Evolutionary conservation across 345 rosid species (phyloP).

Genomic region (Odontarrhena argentea): DNA sequence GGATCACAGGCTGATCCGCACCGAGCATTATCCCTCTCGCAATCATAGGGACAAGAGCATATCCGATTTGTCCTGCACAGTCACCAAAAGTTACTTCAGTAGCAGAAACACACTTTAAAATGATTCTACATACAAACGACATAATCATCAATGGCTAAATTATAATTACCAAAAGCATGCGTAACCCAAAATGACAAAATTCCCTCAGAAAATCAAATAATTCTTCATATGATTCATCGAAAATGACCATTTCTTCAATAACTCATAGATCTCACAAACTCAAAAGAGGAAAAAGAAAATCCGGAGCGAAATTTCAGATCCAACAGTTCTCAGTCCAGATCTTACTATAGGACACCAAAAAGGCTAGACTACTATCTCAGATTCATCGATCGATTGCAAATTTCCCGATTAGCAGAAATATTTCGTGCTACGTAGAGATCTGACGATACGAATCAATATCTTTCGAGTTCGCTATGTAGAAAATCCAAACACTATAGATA

Average conservation of each 20-base stretch:
- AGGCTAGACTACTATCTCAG: background rate
- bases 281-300: background rate
- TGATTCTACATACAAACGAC: background rate
- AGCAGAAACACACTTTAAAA: background rate
- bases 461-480: background rate
- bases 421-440: slow-evolving; percentile 15
- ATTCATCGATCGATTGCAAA: slow-evolving; percentile 2
- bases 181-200: background rate
- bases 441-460: slow-evolving; percentile 10
- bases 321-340: background rate
- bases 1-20: slow-evolving; percentile 94
- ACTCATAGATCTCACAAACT: slow-evolving; percentile 4
- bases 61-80: slow-evolving; percentile 91
- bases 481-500: background rate
- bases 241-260: background rate
- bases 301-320: slow-evolving; percentile 2
- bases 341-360: background rate
- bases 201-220: background rate
- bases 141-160: background rate
- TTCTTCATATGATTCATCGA: background rate
- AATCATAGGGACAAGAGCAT: slow-evolving; percentile 98
- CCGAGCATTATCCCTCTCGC: slow-evolving; percentile 98
- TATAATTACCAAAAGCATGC: background rate
- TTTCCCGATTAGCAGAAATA: background rate
- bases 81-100: background rate